phyloP scores from a whole-genome alignment of 2,329 filamentous ascomycete species.

The Lanzia echinophila region DNA sequence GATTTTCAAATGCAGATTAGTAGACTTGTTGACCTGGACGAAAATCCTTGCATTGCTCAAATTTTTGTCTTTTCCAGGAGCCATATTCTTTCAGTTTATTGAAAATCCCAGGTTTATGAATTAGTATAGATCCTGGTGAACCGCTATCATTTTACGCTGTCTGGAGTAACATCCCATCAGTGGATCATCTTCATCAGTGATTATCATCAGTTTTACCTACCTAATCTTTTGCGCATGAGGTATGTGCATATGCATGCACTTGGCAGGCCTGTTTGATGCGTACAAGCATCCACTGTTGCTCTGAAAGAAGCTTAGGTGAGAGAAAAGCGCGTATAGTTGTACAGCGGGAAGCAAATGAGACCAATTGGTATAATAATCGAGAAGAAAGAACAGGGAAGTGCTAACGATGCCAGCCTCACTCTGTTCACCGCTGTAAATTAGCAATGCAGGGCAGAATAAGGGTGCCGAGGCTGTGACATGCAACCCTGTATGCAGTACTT shows the following conservation, averaged over 20 bases:
- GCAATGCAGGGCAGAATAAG: slow-evolving; percentile 3
- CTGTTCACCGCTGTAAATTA: slow-evolving; percentile 6
- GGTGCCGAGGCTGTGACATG: slow-evolving; percentile 4
- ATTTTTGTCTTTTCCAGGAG: no score
- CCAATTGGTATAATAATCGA: not conserved
- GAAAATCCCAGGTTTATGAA: no score
- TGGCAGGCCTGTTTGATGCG: not conserved
- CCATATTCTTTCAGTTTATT: no score
- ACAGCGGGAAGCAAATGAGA: not conserved
- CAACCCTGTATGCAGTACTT: not conserved
- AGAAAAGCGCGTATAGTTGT: not conserved
- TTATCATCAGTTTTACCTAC: not conserved
- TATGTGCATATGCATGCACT: not conserved
- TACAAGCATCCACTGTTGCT: not conserved
- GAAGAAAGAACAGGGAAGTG: not conserved
- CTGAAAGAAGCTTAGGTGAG: not conserved
- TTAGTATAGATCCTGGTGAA: no score
- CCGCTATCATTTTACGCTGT: not conserved
- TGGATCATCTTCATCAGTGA: not conserved
- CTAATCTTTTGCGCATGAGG: not conserved
- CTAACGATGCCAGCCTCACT: slow-evolving; percentile 8
- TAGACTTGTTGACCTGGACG: no score
- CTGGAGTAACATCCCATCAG: not conserved
- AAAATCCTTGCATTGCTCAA: no score
- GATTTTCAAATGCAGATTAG: no score